Evolutionary conservation across 768 basidiomycete genomes (phyloP), one percentile per base, ranked within the genome.

Genomic region (Lentinula guzmanii): DNA sequence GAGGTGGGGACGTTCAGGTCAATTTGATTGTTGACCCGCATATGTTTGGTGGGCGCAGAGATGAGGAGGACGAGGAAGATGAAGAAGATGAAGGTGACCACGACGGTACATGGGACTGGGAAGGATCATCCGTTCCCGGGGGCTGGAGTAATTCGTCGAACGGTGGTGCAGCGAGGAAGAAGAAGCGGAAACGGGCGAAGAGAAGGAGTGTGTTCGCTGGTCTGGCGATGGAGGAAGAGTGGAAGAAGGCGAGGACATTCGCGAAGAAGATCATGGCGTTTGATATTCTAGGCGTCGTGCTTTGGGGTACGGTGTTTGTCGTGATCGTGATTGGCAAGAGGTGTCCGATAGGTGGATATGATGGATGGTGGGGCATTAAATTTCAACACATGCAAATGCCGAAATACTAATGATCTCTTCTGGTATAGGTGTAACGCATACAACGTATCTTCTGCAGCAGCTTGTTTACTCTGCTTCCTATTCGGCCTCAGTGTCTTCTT

Each of bases 21-120:
- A 90, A 90, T 70, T 75, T 89, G 50, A 89, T 89, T 62, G 85
- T 89, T 34, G 86, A 89, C 66, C 87, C 88, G 6, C 75, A 75
- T 6, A 80, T 82, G 61, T 86, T 90, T 62, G 76, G 75, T 34
- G 57, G 67, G 58, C 69, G 68, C 16, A 73, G 72, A 11, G 72
- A 75, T 0, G 79, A 76, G 3, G 72, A 75, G 18, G 76, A 77
- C 0, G 75, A 77, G 1, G 75, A 72, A 33, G 43, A 71, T 4
- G 7, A 70, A 66, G 79, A 79, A 6, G 76, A 73, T 21, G 70
- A 73, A 1, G 75, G 73, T 5, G 70, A 72, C 8, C 77, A 77
- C 37, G 72, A 68, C 21, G 69, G 64, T 13, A 71, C 72, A 28
- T 56, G 62, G 56, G 35, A 58, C 21, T 52, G 59, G 59, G 51